A percentile compares a stretch with the other conserved stretches of the same genome.
Evolutionary conservation across 148 eudicot species (phyloP).

Genomic region (Polygonum aviculare): DNA sequence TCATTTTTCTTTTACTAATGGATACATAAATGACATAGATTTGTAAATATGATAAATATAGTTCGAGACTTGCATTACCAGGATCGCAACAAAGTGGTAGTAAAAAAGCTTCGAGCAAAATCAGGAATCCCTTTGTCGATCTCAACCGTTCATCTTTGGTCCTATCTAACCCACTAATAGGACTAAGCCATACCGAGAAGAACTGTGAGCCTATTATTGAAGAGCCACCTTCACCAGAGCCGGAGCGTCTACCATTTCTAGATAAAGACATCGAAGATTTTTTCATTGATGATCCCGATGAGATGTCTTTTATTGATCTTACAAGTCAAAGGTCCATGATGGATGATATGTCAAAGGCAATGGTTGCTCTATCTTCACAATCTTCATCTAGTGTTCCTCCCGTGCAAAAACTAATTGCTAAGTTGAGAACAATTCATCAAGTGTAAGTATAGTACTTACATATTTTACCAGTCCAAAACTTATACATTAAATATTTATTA

Average conservation of each 20-base stretch:
- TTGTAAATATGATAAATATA: neutral
- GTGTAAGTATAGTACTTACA: conserved; percentile 14
- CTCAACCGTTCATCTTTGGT: neutral
- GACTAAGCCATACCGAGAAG: neutral
- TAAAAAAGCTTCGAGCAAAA: neutral
- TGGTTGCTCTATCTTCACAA: neutral
- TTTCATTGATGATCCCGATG: neutral
- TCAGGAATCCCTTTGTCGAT: neutral
- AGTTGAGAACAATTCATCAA: conserved; percentile 13
- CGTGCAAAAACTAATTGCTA: neutral
- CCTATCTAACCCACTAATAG: neutral
- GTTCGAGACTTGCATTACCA: conserved; percentile 7
- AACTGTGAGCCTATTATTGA: conserved; percentile 4
- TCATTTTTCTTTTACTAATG: neutral
- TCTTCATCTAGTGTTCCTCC: neutral
- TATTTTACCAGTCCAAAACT: no score
- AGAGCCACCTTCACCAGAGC: neutral
- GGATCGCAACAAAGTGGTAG: neutral
- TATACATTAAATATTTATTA: neutral
- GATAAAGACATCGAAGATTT: conserved; percentile 4
- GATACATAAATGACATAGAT: neutral
- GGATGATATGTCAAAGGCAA: neutral
- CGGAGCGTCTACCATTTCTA: neutral
- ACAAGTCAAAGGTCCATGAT: neutral
- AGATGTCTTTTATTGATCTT: neutral